phyloP scores from a whole-genome alignment of 495 filamentous ascomycete species.

The Talaromyces trachyspermus region DNA sequence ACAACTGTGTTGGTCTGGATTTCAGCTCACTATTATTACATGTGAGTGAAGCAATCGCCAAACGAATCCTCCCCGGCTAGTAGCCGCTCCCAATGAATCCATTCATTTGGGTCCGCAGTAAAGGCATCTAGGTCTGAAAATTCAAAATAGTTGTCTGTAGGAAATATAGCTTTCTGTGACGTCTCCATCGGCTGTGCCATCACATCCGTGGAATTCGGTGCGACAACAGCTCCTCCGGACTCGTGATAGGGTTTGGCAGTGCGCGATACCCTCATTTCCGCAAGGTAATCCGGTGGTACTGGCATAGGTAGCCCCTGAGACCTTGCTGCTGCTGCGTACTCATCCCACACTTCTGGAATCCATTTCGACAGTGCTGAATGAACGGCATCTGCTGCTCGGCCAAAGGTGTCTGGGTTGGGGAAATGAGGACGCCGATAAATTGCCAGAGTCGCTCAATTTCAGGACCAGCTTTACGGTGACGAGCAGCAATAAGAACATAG shows the following conservation, averaged over 20 bases:
- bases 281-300: not conserved
- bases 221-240: not conserved
- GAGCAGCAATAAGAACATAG: slow-evolving; percentile 31
- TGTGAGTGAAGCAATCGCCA: not conserved
- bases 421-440: slow-evolving; percentile 13
- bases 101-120: not conserved
- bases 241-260: not conserved
- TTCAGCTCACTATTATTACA: not conserved
- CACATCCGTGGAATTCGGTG: not conserved
- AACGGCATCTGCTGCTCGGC: not conserved
- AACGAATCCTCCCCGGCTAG: not conserved
- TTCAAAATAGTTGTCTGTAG: not conserved
- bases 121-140: not conserved
- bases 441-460: slow-evolving; percentile 26
- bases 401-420: not conserved
- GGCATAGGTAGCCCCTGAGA: not conserved
- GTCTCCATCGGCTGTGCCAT: not conserved
- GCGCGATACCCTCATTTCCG: not conserved
- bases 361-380: not conserved
- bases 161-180: not conserved
- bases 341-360: not conserved
- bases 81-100: not conserved
- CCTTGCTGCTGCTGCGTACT: not conserved
- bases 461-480: slow-evolving; percentile 16
- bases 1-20: no score